Evolutionary conservation across 2,329 filamentous ascomycete species (phyloP), one percentile per base, ranked within the genome.

Genomic region (Alternaria gaisen): DNA sequence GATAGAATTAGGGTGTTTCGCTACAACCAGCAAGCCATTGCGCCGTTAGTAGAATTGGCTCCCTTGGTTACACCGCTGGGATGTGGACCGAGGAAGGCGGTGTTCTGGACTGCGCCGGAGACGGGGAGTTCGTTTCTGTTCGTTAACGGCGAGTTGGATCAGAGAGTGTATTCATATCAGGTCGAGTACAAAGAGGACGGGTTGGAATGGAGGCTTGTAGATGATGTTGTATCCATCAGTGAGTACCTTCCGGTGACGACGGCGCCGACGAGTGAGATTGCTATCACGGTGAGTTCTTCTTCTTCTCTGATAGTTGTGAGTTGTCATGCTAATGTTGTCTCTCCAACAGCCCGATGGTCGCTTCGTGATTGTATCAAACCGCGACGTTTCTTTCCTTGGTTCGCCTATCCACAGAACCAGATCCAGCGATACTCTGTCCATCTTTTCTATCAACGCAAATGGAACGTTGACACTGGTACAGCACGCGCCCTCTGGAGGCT

Each of bases 71-170:
- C 83, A 57, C 63, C 80, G 32, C 68, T 83, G 4, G 88, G 88
- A 12, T 84, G 83, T 36, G 90, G 90, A 0, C 90, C 90, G 1
- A 81, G 89, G 22, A 89, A 91, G 68, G 83, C 82, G 5, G 80
- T 82, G 9, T 92, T 91, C 77, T 82, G 69, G 75, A 46, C 43
- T 12, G 68, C 65, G 9, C 56, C 65, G 1, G 51, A 40, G 65
- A 36, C 18, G 4, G 52, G 48, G 1, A 36, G 18, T n/a, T 34
- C 55, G 30, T 65, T 47, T 40, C 20, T 67, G 28, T 56, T 67
- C 8, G 59, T 67, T 34, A 67, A 67, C 41, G 62, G 65, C 6
- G 65, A 67, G 26, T 16, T 67, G 22, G 57, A 51, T 20, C 65
- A 65, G 53, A 65, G 54, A 10, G 38, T 67, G 1, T 67, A 67